Conservation (phyloP, 805 yeast species). For the Clavispora vitiphila region DNA sequence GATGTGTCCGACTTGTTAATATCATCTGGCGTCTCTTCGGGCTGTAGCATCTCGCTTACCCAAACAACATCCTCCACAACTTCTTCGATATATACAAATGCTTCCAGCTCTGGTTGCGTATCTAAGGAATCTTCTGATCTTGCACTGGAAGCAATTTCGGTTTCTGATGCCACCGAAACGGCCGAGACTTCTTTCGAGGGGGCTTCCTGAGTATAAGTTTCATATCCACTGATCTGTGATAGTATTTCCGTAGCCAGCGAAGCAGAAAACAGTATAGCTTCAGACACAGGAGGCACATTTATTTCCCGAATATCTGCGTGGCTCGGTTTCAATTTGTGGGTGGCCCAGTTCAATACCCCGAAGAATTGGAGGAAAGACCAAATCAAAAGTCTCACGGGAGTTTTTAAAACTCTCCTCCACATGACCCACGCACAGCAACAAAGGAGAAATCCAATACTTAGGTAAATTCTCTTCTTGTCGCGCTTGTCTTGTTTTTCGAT, state of each 20-base stretch:
- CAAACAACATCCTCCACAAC: slow-evolving; percentile 1
- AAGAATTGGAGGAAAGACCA: slow-evolving; percentile 44
- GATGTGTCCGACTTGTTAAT: too few species aligned
- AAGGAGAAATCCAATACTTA: slow-evolving; percentile 42
- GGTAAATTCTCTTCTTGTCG: slow-evolving; percentile 45
- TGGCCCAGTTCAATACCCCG: slow-evolving; percentile 12
- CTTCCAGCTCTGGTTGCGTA: background rate
- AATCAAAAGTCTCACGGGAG: slow-evolving; percentile 39
- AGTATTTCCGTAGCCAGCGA: background rate
- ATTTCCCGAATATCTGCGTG: background rate
- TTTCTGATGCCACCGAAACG: background rate
- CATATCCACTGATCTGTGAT: background rate
- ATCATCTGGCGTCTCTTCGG: too few species aligned
- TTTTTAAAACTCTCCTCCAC: slow-evolving; percentile 43
- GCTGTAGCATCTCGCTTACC: background rate
- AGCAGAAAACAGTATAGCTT: background rate
- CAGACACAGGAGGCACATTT: background rate
- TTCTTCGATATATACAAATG: background rate
- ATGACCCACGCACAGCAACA: slow-evolving; percentile 45
- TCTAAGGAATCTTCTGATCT: background rate
- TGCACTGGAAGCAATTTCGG: background rate
- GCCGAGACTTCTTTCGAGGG: background rate
- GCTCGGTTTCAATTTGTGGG: background rate
- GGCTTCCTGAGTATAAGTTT: background rate
- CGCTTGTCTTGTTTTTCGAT: slow-evolving; percentile 49